Evolutionary conservation across 2,329 filamentous ascomycete species (phyloP).

Genomic region (Fusarium sp.): DNA sequence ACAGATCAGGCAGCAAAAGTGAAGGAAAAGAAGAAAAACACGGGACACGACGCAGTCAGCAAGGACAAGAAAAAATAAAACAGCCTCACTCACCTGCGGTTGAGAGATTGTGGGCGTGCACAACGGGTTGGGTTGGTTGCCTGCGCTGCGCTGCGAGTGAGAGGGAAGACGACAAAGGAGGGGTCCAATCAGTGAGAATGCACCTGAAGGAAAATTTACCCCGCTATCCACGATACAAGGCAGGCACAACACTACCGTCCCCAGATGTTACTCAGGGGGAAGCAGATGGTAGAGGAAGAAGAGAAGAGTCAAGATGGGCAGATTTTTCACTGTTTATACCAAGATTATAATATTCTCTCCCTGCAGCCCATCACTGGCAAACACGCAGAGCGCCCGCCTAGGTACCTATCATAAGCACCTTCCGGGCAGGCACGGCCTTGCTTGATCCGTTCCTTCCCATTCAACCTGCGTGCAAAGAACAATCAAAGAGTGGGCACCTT

Average conservation of each 20-base stretch:
- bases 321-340: background rate
- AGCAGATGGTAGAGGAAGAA: background rate
- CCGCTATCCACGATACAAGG: constrained; percentile 32
- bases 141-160: constrained; percentile 31
- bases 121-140: constrained; percentile 12
- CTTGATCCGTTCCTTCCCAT: constrained; percentile 2
- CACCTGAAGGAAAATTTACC: constrained; percentile 38
- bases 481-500: constrained; percentile 11
- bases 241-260: constrained; percentile 6
- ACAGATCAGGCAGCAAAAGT: constrained; percentile 30
- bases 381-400: background rate
- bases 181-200: constrained; percentile 40
- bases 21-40: constrained; percentile 21
- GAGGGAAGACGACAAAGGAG: constrained; percentile 33
- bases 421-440: constrained; percentile 20
- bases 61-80: constrained; percentile 22
- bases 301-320: background rate
- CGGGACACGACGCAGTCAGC: constrained; percentile 33
- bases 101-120: constrained; percentile 32
- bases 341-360: background rate
- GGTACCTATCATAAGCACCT: constrained; percentile 9
- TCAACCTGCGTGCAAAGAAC: constrained; percentile 15
- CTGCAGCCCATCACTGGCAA: background rate
- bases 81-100: constrained; percentile 37
- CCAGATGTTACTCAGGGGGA: background rate